Percentiles rank a stretch among this genome's conserved stretches.
phyloP scores from a whole-genome alignment of 208 protist species.

The Balamuthia mandrillaris region DNA sequence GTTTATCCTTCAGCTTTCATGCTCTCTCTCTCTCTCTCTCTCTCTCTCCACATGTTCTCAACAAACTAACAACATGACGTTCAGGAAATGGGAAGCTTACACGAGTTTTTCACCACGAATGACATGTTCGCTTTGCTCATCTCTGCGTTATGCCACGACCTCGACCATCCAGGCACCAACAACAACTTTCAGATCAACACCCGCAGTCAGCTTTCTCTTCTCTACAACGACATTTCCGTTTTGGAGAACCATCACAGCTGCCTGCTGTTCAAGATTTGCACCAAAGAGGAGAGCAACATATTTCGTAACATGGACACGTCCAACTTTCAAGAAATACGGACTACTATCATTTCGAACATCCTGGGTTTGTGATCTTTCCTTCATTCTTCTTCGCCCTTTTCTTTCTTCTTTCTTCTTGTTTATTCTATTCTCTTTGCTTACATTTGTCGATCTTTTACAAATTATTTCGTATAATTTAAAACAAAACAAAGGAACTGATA shows the following conservation, averaged over 20 bases:
- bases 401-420: too few species aligned
- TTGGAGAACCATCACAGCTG: slow-evolving; percentile 90
- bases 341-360: not conserved
- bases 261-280: slow-evolving; percentile 74
- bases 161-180: slow-evolving; percentile 52
- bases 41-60: not conserved
- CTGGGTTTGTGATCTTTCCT: too few species aligned
- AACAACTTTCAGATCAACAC: slow-evolving; percentile 31
- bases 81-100: not conserved
- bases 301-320: not conserved
- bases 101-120: not conserved
- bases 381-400: too few species aligned
- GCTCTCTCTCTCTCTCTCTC: not conserved
- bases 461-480: too few species aligned
- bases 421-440: too few species aligned
- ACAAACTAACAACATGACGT: not conserved
- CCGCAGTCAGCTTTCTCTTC: slow-evolving; percentile 54
- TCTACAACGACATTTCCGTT: slow-evolving; percentile 92
- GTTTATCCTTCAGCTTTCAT: not conserved
- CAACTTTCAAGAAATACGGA: not conserved
- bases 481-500: too few species aligned
- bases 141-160: slow-evolving; percentile 43
- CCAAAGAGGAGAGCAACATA: not conserved
- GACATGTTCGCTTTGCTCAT: slow-evolving; percentile 46
- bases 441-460: too few species aligned